Evolutionary conservation across 2,329 filamentous ascomycete species (phyloP), one percentile per base, ranked within the genome.

Genomic region (Mollisia scopiformis): DNA sequence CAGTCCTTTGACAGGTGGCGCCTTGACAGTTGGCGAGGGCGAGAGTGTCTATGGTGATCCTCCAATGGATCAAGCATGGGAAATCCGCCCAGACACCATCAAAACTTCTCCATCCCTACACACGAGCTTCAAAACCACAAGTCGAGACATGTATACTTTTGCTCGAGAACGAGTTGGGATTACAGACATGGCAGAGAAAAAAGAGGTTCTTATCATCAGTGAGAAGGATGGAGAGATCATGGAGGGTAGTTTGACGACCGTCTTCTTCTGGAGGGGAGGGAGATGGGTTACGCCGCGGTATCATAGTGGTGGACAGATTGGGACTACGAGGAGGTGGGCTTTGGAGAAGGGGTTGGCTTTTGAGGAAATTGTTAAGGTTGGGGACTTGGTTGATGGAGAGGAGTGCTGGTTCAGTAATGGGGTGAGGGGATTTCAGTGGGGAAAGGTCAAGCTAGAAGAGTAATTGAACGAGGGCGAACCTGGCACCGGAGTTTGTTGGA

Each of bases 401-500:
- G 82, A 88, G 56, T 90, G 93, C 63, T 96, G 92, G 90, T 77
- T 97, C 56, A 97, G 93, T 74, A 97, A 94, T 74, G 93, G 91
- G 0, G 89, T 94, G 1, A 84, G 90, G 65, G 94, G 94, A 0
- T 97, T 96, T 67, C 79, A 88, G 13, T 78, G 74, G 59, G 84
- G 83, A 0, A 77, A 64, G 55, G 47, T 74, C 5, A 67, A 68
- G 47, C 52, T 59, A n/a, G n/a, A n/a, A n/a, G n/a, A n/a, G n/a
- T n/a, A n/a, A n/a, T n/a, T 16, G 21, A 31, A 11, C 46, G 37
- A 55, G 43, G 10, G 10, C 2, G 21, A 23, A 28, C 14, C 23
- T 23, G n/a, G n/a, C 39, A 21, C 10, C 11, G 6, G 14, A 35
- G 31, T 35, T 35, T 8, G 11, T 4, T 3, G 31, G 31, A 35